phyloP scores from a whole-genome alignment of 2,329 filamentous ascomycete species.

The Arachnomyces sp. region DNA sequence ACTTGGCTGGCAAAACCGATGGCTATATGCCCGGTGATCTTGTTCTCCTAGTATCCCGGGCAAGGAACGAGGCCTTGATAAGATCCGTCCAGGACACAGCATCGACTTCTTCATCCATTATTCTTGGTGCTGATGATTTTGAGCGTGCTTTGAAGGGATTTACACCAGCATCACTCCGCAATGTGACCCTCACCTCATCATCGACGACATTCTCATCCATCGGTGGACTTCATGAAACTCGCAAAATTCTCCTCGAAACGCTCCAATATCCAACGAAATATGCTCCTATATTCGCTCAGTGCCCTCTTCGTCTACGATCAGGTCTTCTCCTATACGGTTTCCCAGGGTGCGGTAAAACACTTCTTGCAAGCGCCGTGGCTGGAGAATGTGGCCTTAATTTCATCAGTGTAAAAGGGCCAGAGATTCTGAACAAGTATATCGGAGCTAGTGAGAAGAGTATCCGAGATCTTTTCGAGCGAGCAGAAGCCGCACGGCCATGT shows the following conservation, averaged over 20 bases:
- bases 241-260: slow-evolving; percentile 87
- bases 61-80: slow-evolving; percentile 86
- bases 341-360: slow-evolving; percentile 91
- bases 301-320: slow-evolving; percentile 85
- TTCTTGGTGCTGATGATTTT: slow-evolving; percentile 68
- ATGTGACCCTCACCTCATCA: slow-evolving; percentile 86
- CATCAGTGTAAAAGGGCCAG: slow-evolving; percentile 94
- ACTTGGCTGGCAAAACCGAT: slow-evolving; percentile 87
- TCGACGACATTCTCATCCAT: slow-evolving; percentile 90
- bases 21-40: slow-evolving; percentile 98
- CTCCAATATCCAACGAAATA: slow-evolving; percentile 96
- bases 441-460: slow-evolving; percentile 95
- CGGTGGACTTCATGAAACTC: slow-evolving; percentile 75
- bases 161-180: slow-evolving; percentile 86
- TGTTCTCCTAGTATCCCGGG: slow-evolving; percentile 72
- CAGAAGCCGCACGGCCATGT: slow-evolving; percentile 81
- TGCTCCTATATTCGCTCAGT: slow-evolving; percentile 93
- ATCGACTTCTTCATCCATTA: slow-evolving; percentile 48
- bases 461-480: slow-evolving; percentile 87
- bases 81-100: slow-evolving; percentile 57
- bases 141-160: slow-evolving; percentile 80
- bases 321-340: slow-evolving; percentile 90
- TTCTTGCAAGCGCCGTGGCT: slow-evolving; percentile 92
- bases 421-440: slow-evolving; percentile 99
- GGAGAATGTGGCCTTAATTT: slow-evolving; percentile 97